Conservation (phyloP, 768 basidiomycete species). For the Russula emetica region DNA sequence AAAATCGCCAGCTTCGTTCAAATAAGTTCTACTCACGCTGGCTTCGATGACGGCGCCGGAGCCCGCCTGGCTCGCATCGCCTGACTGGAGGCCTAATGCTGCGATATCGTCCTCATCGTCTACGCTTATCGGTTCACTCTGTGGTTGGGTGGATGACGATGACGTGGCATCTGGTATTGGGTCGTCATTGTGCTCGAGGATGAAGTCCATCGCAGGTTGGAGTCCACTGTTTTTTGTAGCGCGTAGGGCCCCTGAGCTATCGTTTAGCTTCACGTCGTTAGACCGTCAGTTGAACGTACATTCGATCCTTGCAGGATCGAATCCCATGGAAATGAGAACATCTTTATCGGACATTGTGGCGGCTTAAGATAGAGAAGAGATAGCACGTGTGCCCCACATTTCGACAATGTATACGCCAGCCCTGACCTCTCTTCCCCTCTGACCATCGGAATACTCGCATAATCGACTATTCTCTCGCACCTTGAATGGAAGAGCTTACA, state of each 20-base stretch:
- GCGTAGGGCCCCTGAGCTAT: constrained; percentile 72
- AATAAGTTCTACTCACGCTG: constrained; percentile 45
- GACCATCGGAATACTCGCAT: neutral
- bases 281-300: constrained; percentile 48
- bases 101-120: constrained; percentile 75
- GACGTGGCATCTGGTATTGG: constrained; percentile 55
- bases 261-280: neutral
- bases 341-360: constrained; percentile 57
- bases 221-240: constrained; percentile 80
- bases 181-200: constrained; percentile 75
- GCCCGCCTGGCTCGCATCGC: constrained; percentile 33
- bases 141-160: constrained; percentile 26
- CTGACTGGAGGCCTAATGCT: constrained; percentile 45
- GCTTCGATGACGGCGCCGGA: constrained; percentile 50
- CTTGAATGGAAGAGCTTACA: constrained; percentile 23
- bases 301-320: constrained; percentile 76
- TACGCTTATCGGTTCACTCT: constrained; percentile 44
- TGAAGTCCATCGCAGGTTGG: constrained; percentile 87
- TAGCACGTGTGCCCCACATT: neutral
- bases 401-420: neutral
- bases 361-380: neutral
- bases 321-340: constrained; percentile 79
- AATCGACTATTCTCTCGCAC: neutral
- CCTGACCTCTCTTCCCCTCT: neutral
- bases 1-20: neutral